A percentile compares a stretch with the other conserved stretches of the same genome.
Evolutionary conservation across 306 rosid species (phyloP).

Genomic region (Inga laurina): DNA sequence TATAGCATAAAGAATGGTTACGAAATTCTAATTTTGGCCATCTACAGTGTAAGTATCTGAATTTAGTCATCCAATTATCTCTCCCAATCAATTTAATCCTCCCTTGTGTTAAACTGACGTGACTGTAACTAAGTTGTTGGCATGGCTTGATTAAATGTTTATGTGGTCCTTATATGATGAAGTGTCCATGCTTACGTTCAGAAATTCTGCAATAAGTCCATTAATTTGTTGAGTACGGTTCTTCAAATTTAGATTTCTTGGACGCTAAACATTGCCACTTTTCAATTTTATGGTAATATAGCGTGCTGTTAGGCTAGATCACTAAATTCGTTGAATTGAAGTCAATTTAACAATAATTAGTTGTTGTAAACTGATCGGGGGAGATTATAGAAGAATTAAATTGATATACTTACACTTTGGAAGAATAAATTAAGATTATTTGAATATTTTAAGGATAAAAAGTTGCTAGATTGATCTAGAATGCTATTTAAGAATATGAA

Average conservation of each 20-base stretch:
- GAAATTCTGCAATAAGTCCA: not conserved
- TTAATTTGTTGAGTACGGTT: not conserved
- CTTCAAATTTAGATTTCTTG: not conserved
- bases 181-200: not conserved
- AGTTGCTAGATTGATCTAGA: slow-evolving; percentile 2
- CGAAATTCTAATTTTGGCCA: not conserved
- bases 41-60: not conserved
- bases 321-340: not conserved
- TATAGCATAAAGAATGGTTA: not conserved
- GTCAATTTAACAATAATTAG: not conserved
- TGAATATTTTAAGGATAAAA: not conserved
- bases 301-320: not conserved
- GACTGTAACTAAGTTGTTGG: not conserved
- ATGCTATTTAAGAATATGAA: not conserved
- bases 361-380: not conserved
- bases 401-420: not conserved
- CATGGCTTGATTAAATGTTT: not conserved
- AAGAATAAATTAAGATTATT: not conserved
- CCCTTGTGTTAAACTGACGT: not conserved
- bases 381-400: not conserved
- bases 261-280: not conserved
- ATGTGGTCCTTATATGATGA: not conserved
- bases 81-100: not conserved
- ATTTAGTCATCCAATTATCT: not conserved
- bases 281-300: not conserved